Evolutionary conservation across 106 monocot species (phyloP), one percentile per base, ranked within the genome.

Genomic region (Agapanthus africanus): DNA sequence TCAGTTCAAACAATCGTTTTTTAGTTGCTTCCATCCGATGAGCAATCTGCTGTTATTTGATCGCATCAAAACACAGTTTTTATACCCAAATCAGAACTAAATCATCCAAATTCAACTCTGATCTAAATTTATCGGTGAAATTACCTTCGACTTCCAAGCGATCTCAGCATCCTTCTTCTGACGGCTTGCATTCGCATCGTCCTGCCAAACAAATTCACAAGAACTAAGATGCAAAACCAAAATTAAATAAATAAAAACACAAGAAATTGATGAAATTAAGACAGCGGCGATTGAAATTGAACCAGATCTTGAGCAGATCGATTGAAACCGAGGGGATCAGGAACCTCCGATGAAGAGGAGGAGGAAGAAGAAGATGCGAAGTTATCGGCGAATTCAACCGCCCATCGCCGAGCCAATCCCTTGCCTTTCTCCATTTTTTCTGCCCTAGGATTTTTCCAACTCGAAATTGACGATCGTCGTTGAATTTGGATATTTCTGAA

Each of bases 161-260:
- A 86, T 80, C 79, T 97, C 95, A 0, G 91, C 86, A 0, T 97
- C 95, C 78, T 91, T 97, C 82, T 82, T 86, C 82, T 97, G 91
- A 15, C 89, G 80, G 51, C 77, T 66, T 6, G 71, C 74, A 34
- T 46, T 83, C 22, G 80, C 71, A 21, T 38, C 63, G 38, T 64
- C 63, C 63, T 64, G 38, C 37, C 4, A 38, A 38, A 9, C 2
- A 62, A 62, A 23, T 8, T 11, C 16, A 4, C 4, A 2, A 13
- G 6, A 19, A n/a, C n/a, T n/a, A n/a, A n/a, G n/a, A n/a, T n/a
- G n/a, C n/a, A n/a, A n/a, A n/a, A n/a, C n/a, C n/a, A n/a, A n/a
- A n/a, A n/a, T n/a, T n/a, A 30, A 47, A 47, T 47, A 18, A 15
- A 47, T 15, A 16, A 13, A 30, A 3, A 30, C 11, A 30, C 4